Conservation (phyloP, 345 rosid genomes). For the Gossypium anomalum region DNA sequence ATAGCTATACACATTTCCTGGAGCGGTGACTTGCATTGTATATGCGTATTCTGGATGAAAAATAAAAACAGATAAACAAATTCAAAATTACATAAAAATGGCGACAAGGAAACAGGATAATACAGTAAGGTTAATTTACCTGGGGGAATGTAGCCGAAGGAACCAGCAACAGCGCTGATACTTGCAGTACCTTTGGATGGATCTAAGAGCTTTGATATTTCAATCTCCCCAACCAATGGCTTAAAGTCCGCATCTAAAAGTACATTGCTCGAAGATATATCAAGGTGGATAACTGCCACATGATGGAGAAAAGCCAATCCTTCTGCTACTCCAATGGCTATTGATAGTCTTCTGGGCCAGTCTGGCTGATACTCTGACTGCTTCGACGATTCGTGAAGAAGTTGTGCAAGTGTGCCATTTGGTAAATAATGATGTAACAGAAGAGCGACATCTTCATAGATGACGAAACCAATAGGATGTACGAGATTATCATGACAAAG, state of each 20-base stretch:
- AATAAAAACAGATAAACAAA: constrained; percentile 5
- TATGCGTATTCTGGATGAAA: constrained; percentile 73
- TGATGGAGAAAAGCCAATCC: constrained; percentile 90
- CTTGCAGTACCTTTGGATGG: constrained; percentile 80
- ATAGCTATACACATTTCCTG: constrained; percentile 88
- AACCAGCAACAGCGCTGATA: constrained; percentile 92
- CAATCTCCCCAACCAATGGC: constrained; percentile 83
- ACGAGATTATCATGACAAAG: constrained; percentile 86
- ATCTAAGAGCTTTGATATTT: constrained; percentile 80
- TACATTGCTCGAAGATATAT: constrained; percentile 78
- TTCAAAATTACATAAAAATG: background rate
- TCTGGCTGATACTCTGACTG: constrained; percentile 62
- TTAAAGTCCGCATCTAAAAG: constrained; percentile 68
- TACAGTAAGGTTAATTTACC: constrained; percentile 36
- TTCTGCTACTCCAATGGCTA: constrained; percentile 87
- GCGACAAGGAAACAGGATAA: background rate
- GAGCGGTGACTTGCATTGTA: constrained; percentile 90
- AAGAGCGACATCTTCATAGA: constrained; percentile 91
- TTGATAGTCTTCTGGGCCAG: constrained; percentile 82
- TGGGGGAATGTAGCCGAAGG: constrained; percentile 93
- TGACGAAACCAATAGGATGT: constrained; percentile 76
- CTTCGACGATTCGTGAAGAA: constrained; percentile 72
- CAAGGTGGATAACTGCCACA: constrained; percentile 85
- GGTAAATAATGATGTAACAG: constrained; percentile 76
- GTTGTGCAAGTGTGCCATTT: constrained; percentile 74